Percentiles rank a stretch among this genome's conserved stretches.
Conservation (phyloP, 1,284 basidiomycete species). For the Psilocybe mexicana region DNA sequence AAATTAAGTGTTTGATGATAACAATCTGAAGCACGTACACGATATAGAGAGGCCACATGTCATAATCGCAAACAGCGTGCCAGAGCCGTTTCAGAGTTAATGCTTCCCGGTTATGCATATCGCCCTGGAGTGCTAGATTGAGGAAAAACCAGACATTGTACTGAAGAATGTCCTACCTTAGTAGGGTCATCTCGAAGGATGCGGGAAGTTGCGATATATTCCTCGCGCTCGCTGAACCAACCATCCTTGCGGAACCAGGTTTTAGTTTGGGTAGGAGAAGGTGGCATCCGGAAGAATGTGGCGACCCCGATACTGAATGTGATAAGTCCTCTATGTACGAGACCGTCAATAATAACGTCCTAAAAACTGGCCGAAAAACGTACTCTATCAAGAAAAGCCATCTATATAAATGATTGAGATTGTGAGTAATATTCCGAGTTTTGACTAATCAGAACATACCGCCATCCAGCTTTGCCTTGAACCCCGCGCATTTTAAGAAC, state of each 20-base stretch:
- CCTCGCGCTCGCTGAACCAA: conserved; percentile 66
- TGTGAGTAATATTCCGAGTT: neutral
- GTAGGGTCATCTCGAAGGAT: conserved; percentile 73
- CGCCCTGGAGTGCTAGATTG: conserved; percentile 36
- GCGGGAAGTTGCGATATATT: conserved; percentile 55
- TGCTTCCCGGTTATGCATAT: conserved; percentile 81
- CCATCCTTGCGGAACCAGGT: conserved; percentile 67
- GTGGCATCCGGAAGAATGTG: conserved; percentile 71
- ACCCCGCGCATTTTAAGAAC: conserved; percentile 62
- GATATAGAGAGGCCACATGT: conserved; percentile 72
- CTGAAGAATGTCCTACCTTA: conserved; percentile 40
- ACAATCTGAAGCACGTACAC: conserved; percentile 34
- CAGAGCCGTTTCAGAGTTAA: conserved; percentile 56
- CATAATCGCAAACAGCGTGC: conserved; percentile 59
- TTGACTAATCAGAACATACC: conserved; percentile 32
- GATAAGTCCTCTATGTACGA: conserved; percentile 40
- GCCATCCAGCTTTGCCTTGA: conserved; percentile 58
- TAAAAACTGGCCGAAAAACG: conserved; percentile 13
- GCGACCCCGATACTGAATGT: conserved; percentile 59
- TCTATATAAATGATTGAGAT: conserved; percentile 10
- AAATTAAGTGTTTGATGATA: neutral
- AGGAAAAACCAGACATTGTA: neutral
- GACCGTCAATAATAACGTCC: neutral
- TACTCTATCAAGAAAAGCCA: conserved; percentile 53
- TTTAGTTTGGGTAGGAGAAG: conserved; percentile 67